Evolutionary conservation across 306 rosid genomes (phyloP).

Genomic region (Prunus mira): DNA sequence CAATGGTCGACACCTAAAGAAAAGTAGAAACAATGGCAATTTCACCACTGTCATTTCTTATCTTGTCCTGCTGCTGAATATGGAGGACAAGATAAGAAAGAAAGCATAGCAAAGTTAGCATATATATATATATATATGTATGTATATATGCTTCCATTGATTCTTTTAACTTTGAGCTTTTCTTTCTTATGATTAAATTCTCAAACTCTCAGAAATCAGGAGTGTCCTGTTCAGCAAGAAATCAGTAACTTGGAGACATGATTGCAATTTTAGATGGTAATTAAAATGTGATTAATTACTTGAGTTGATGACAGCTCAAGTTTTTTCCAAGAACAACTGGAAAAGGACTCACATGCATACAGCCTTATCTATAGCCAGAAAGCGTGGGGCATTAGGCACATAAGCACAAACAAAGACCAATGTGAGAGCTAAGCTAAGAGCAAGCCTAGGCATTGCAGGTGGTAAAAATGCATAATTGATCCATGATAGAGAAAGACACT

Average conservation of each 20-base stretch:
- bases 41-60: not conserved
- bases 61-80: not conserved
- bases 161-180: not conserved
- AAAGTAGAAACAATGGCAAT: not conserved
- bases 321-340: not conserved
- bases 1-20: not conserved
- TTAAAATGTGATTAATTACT: not conserved
- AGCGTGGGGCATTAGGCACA: conserved; percentile 24
- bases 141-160: not conserved
- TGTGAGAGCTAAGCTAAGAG: conserved; percentile 8
- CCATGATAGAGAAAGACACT: conserved; percentile 63
- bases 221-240: not conserved
- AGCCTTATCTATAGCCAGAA: conserved; percentile 16
- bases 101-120: not conserved
- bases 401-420: not conserved
- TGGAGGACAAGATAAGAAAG: not conserved
- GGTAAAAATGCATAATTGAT: conserved; percentile 28
- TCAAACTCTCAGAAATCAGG: not conserved
- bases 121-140: not conserved
- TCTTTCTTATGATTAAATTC: not conserved
- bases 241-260: not conserved
- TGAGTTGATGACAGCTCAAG: conserved; percentile 25
- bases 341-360: not conserved
- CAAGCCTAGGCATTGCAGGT: conserved; percentile 14
- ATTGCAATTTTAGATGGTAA: not conserved